Evolutionary conservation across 1,284 basidiomycete genomes (phyloP).

Genomic region (Peniophora sp.): DNA sequence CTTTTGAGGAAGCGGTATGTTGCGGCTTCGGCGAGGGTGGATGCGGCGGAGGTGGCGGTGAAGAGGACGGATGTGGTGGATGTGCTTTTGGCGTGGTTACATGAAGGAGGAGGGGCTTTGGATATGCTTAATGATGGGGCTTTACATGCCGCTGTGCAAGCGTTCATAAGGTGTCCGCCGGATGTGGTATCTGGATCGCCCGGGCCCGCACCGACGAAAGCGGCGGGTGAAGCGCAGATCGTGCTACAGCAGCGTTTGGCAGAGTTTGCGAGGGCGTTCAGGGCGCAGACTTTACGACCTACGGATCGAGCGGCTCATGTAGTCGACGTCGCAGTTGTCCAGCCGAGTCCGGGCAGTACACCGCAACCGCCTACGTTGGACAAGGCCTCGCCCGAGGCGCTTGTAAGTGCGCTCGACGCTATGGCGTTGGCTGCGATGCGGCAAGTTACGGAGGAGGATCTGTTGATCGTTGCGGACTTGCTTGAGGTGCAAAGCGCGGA

Average conservation of each 20-base stretch:
- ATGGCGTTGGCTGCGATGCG: conserved; percentile 67
- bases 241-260: conserved; percentile 36
- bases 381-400: conserved; percentile 52
- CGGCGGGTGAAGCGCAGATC: conserved; percentile 38
- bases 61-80: conserved; percentile 53
- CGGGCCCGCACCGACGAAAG: conserved; percentile 19
- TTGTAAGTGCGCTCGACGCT: conserved; percentile 67
- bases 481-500: conserved; percentile 74
- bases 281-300: conserved; percentile 55
- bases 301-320: conserved; percentile 21
- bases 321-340: conserved; percentile 20
- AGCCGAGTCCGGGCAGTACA: conserved; percentile 27
- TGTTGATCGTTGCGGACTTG: conserved; percentile 66
- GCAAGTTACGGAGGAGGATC: conserved; percentile 70
- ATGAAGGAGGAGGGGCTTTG: conserved; percentile 51
- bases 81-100: conserved; percentile 63
- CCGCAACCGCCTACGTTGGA: conserved; percentile 62
- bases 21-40: conserved; percentile 18
- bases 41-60: conserved; percentile 17
- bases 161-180: conserved; percentile 46
- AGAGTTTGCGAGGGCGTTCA: conserved; percentile 39
- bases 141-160: conserved; percentile 45
- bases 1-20: conserved; percentile 67
- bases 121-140: conserved; percentile 66
- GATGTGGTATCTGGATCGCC: conserved; percentile 25